Conservation (phyloP, 2,329 filamentous ascomycete genomes). For the Nemania diffusa region DNA sequence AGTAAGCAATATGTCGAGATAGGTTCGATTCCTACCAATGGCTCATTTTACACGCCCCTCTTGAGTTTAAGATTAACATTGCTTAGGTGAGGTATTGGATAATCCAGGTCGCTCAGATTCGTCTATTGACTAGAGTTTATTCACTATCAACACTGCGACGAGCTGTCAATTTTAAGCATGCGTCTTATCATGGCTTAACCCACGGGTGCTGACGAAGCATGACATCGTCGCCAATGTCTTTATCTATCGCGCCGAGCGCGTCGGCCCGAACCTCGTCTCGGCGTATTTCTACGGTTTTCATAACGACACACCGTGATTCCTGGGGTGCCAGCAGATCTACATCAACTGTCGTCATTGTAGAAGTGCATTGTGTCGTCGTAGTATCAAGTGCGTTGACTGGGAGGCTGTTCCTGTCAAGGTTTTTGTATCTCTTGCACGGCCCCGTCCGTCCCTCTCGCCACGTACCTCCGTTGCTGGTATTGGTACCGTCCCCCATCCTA, state of each 20-base stretch:
- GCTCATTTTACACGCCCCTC: too few relatives aligned
- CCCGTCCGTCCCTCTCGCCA: slow-evolving; percentile 14
- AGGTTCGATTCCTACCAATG: too few relatives aligned
- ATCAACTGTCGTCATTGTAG: not conserved
- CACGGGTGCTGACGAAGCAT: slow-evolving; percentile 30
- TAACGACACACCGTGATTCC: slow-evolving; percentile 7
- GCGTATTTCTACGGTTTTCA: slow-evolving; percentile 27
- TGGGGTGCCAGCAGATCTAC: not conserved
- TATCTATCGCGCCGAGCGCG: slow-evolving; percentile 13
- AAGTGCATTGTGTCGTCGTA: slow-evolving; percentile 19
- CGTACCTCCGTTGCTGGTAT: not conserved
- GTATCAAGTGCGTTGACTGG: slow-evolving; percentile 10
- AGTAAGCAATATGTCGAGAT: too few relatives aligned
- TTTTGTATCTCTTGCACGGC: slow-evolving; percentile 22
- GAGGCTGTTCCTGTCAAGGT: slow-evolving; percentile 22
- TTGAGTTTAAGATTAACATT: too few relatives aligned
- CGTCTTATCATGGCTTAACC: slow-evolving; percentile 12
- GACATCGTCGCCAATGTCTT: slow-evolving; percentile 27
- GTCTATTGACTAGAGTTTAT: not conserved
- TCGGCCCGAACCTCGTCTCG: slow-evolving; percentile 23
- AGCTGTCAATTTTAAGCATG: not conserved
- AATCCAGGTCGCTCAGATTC: not conserved
- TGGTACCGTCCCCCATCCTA: not conserved
- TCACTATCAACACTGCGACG: not conserved
- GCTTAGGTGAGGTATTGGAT: not conserved